A percentile compares a stretch with the other conserved stretches of the same genome.
These are phyloP conservation scores for Aspergillus hancockii DNA, from an alignment of 495 filamentous ascomycete genomes.

Conservation along the genomic window DNA sequence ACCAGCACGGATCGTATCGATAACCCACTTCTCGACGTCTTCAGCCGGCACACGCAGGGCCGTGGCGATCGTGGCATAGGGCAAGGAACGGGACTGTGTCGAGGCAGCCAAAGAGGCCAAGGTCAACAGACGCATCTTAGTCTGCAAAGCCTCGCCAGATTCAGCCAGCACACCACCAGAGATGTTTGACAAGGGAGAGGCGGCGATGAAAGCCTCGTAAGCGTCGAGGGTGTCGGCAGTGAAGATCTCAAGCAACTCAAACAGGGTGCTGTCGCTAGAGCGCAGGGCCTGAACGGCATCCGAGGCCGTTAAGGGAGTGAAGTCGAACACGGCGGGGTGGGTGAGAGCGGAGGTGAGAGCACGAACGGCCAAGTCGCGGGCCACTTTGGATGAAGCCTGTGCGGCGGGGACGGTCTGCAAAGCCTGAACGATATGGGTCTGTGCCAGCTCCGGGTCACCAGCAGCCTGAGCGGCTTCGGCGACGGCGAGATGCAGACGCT, in stretches of 20 bases:
- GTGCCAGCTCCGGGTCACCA: slow-evolving; percentile 75
- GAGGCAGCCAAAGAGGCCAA: slow-evolving; percentile 85
- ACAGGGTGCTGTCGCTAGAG: slow-evolving; percentile 76
- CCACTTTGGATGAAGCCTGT: slow-evolving; percentile 66
- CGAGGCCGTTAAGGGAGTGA: slow-evolving; percentile 85
- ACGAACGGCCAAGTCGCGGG: slow-evolving; percentile 78
- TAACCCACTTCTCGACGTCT: slow-evolving; percentile 97
- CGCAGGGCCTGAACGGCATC: slow-evolving; percentile 84
- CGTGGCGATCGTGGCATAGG: slow-evolving; percentile 78
- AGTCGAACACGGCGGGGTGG: slow-evolving; percentile 80
- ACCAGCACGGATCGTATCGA: slow-evolving; percentile 92
- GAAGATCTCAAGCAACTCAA: slow-evolving; percentile 93
- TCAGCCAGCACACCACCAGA: slow-evolving; percentile 48
- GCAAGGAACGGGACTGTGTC: slow-evolving; percentile 76
- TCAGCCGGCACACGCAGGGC: slow-evolving; percentile 76
- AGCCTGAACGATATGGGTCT: slow-evolving; percentile 79
- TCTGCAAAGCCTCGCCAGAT: slow-evolving; percentile 77
- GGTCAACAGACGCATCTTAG: slow-evolving; percentile 94
- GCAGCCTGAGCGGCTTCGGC: slow-evolving; percentile 75
- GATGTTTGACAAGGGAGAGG: slow-evolving; percentile 44
- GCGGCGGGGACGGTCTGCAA: slow-evolving; percentile 80
- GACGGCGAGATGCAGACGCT: slow-evolving; percentile 76
- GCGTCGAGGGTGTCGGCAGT: slow-evolving; percentile 89
- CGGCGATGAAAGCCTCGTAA: slow-evolving; percentile 81
- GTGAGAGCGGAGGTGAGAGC: slow-evolving; percentile 81